These are phyloP conservation scores for Phytophthora sojae DNA, from an alignment of 352 stramenopile species.

Conservation along the genomic window DNA sequence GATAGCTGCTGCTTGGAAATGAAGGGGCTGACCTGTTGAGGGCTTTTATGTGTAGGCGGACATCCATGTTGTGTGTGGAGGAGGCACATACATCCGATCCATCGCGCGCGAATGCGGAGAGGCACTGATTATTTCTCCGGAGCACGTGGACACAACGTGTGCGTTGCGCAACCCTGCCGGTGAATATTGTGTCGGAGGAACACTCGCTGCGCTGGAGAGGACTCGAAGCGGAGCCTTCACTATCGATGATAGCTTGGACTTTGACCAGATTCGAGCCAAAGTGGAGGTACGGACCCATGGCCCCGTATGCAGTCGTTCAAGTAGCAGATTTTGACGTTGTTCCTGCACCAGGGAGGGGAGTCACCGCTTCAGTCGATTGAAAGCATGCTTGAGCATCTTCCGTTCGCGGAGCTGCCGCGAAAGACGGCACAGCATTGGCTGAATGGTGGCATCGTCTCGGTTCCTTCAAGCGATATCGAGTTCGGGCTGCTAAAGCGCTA, in stretches of 20 bases:
- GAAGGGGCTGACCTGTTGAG: constrained; percentile 11
- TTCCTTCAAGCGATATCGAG: constrained; percentile 43
- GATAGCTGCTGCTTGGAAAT: background rate
- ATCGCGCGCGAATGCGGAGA: constrained; percentile 89
- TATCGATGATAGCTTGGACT: constrained; percentile 56
- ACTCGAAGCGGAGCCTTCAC: constrained; percentile 71
- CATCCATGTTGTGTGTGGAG: constrained; percentile 72
- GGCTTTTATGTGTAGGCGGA: constrained; percentile 34
- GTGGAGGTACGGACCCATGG: constrained; percentile 41
- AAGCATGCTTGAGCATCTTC: constrained; percentile 61
- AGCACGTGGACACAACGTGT: constrained; percentile 28
- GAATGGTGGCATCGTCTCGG: constrained; percentile 49
- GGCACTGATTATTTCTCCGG: constrained; percentile 49
- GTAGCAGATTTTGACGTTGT: background rate
- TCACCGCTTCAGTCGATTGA: constrained; percentile 66
- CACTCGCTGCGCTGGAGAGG: constrained; percentile 65
- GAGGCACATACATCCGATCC: constrained; percentile 88
- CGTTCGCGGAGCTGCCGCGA: constrained; percentile 45
- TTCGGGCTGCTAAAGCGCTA: constrained; percentile 17
- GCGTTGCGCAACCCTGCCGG: constrained; percentile 41
- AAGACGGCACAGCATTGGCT: constrained; percentile 52
- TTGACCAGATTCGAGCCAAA: constrained; percentile 60
- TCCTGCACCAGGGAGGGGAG: constrained; percentile 37
- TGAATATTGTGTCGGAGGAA: constrained; percentile 65
- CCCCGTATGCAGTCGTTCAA: background rate